Percentiles rank a stretch among this genome's conserved stretches.
Evolutionary conservation across 176 grass and related monocot species (phyloP).

Genomic region (Typha latifolia): DNA sequence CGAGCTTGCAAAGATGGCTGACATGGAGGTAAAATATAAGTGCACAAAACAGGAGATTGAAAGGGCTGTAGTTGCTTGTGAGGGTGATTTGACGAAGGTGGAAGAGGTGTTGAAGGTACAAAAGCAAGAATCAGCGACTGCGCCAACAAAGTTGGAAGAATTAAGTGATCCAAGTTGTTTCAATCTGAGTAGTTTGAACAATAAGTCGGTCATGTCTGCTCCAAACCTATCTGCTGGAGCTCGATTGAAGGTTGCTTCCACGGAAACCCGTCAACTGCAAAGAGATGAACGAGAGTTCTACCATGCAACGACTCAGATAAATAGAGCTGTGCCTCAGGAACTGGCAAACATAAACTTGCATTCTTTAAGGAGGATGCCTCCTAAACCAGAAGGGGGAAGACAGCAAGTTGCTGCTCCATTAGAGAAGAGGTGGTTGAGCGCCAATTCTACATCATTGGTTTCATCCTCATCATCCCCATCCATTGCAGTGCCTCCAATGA

Average conservation of each 20-base stretch:
- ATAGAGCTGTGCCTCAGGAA: constrained; percentile 47
- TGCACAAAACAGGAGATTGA: constrained; percentile 93
- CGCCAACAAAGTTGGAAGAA: constrained; percentile 34
- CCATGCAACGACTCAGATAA: constrained; percentile 38
- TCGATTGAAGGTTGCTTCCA: constrained; percentile 48
- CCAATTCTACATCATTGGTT: constrained; percentile 43
- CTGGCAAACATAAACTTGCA: constrained; percentile 52
- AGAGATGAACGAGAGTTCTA: constrained; percentile 75
- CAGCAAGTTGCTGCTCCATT: constrained; percentile 38
- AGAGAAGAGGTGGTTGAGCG: constrained; percentile 57
- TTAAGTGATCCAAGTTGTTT: constrained; percentile 29
- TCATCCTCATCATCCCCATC: constrained; percentile 43
- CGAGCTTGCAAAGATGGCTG: constrained; percentile 64
- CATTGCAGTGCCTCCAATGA: constrained; percentile 44
- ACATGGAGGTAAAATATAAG: constrained; percentile 63
- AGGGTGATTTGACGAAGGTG: constrained; percentile 81
- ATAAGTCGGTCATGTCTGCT: constrained; percentile 38
- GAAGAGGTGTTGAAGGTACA: constrained; percentile 74
- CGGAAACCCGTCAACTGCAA: constrained; percentile 38
- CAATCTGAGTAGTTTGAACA: constrained; percentile 19
- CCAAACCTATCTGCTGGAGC: constrained; percentile 34
- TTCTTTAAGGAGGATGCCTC: constrained; percentile 30
- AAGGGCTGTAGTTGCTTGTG: constrained; percentile 88
- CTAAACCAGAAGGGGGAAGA: constrained; percentile 42
- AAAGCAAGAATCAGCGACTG: constrained; percentile 58